A percentile compares a stretch with the other conserved stretches of the same genome.
Evolutionary conservation across 75 land plant genomes (phyloP).

Genomic region (Cunninghamia lanceolata): DNA sequence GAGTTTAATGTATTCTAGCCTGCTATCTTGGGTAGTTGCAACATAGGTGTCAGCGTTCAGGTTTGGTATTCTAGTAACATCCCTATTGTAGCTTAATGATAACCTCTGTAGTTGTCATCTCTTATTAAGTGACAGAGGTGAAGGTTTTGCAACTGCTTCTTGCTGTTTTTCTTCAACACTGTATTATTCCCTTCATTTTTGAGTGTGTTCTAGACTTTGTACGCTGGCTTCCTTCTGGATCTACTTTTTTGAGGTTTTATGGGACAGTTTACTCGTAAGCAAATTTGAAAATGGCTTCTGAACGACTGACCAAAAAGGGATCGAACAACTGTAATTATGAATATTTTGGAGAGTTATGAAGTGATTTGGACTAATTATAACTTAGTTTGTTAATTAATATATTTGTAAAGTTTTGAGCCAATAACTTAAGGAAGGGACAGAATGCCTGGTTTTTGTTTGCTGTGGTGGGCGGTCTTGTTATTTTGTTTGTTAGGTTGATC

Average conservation of each 20-base stretch:
- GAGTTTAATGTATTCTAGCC: background rate
- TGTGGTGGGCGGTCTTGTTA: background rate
- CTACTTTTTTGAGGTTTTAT: background rate
- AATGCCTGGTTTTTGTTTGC: background rate
- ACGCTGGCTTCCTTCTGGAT: background rate
- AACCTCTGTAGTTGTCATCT: background rate
- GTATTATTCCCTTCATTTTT: background rate
- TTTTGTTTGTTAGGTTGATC: background rate
- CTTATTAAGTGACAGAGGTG: background rate
- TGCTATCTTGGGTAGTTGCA: background rate
- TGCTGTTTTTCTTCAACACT: background rate
- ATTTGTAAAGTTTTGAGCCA: background rate
- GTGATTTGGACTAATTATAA: background rate
- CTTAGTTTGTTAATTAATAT: too few species aligned
- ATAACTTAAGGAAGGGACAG: background rate
- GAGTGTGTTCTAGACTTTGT: background rate
- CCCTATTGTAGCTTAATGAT: background rate
- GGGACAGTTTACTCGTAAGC: background rate
- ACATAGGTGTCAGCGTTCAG: background rate
- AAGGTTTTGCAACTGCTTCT: background rate
- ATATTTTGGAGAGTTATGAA: background rate
- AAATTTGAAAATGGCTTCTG: background rate
- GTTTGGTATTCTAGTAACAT: background rate
- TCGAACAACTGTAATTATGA: background rate
- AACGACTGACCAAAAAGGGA: background rate